These are phyloP conservation scores for Rhodotorula mucilaginosa DNA, from an alignment of 1,284 basidiomycete genomes.

Conservation along the genomic window DNA sequence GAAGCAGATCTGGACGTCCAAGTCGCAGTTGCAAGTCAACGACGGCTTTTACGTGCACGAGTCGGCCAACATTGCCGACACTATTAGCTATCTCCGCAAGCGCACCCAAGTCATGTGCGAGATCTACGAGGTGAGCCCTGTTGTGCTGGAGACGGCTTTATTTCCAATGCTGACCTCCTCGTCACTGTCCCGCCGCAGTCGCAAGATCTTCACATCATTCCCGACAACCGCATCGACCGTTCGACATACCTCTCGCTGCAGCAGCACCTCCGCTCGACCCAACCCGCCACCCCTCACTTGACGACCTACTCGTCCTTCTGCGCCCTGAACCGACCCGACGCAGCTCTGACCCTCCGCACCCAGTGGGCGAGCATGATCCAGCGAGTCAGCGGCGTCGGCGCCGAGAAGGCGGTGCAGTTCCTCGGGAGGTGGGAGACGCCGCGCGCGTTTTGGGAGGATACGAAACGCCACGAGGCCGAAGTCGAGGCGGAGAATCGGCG, in stretches of 20 bases:
- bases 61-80: conserved; percentile 54
- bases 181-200: neutral
- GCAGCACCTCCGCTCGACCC: conserved; percentile 47
- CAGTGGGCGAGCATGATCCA: conserved; percentile 57
- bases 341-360: conserved; percentile 52
- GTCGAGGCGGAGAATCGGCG: conserved; percentile 18
- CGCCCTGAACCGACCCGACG: conserved; percentile 55
- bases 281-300: conserved; percentile 48
- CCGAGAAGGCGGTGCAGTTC: conserved; percentile 55
- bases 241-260: conserved; percentile 48
- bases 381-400: conserved; percentile 55
- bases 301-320: conserved; percentile 55
- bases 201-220: conserved; percentile 51
- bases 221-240: conserved; percentile 49
- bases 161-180: no score
- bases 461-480: conserved; percentile 5
- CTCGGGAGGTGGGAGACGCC: conserved; percentile 55
- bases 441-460: conserved; percentile 21
- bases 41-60: conserved; percentile 59
- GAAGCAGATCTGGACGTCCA: conserved; percentile 49
- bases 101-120: conserved; percentile 54
- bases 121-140: conserved; percentile 47
- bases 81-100: conserved; percentile 54
- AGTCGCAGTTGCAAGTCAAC: conserved; percentile 57
- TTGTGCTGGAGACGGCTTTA: neutral